A percentile compares a stretch with the other conserved stretches of the same genome.
These are phyloP conservation scores for Citeromyces siamensis DNA, from an alignment of 1,139 yeast species.

Conservation along the genomic window DNA sequence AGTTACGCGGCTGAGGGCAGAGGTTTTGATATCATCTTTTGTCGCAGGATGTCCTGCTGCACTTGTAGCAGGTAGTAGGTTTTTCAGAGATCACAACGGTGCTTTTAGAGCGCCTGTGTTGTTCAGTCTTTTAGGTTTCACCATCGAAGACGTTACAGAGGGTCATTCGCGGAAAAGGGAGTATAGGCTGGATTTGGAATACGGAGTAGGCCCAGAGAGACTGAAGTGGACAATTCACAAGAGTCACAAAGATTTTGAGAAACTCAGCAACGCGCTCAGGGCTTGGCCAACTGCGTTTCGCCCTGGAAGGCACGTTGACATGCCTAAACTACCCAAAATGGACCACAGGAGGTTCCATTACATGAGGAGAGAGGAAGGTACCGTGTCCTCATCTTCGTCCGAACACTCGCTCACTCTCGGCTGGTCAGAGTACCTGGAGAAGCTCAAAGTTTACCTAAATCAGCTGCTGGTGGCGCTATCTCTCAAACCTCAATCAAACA, in stretches of 20 bases:
- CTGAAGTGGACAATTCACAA: conserved; percentile 73
- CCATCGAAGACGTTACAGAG: conserved; percentile 40
- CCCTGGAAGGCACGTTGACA: conserved; percentile 19
- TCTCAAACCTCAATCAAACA: conserved; percentile 71
- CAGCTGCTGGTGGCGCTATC: conserved; percentile 46
- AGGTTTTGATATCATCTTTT: conserved; percentile 50
- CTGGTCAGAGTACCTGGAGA: conserved; percentile 12
- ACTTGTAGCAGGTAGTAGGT: conserved; percentile 60
- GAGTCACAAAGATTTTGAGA: conserved; percentile 51
- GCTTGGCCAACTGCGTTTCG: conserved; percentile 25
- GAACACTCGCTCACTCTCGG: conserved; percentile 4
- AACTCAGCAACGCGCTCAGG: conserved; percentile 36
- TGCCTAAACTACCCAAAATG: conserved; percentile 29
- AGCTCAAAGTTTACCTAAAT: conserved; percentile 50
- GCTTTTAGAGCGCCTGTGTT: conserved; percentile 73
- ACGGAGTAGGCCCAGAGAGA: conserved; percentile 76
- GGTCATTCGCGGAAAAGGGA: conserved; percentile 34
- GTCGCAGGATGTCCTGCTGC: conserved; percentile 74
- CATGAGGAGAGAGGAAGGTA: neutral
- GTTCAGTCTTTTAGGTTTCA: conserved; percentile 57
- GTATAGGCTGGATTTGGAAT: conserved; percentile 64
- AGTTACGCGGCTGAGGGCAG: conserved; percentile 29
- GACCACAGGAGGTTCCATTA: neutral
- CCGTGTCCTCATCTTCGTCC: neutral
- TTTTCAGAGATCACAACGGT: conserved; percentile 69